These are phyloP conservation scores for Stachybotrys chartarum DNA, from an alignment of 2,329 filamentous ascomycete species.

Conservation along the genomic window DNA sequence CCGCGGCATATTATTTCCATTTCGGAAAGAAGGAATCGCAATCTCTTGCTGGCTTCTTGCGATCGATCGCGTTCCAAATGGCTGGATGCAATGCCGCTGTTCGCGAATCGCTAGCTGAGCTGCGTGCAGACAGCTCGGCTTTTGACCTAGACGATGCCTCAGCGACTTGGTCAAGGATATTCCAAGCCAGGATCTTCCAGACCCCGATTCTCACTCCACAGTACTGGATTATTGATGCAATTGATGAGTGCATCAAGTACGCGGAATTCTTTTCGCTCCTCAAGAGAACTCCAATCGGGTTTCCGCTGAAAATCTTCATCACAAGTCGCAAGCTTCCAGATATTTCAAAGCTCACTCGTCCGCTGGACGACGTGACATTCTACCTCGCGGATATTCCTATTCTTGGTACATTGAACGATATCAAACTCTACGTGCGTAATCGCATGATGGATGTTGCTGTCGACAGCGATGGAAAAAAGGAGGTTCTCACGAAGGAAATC, in stretches of 20 bases:
- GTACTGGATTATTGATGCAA: constrained; percentile 26
- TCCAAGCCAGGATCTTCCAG: constrained; percentile 21
- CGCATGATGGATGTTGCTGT: constrained; percentile 12
- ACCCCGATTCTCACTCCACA: constrained; percentile 11
- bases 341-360: constrained; percentile 6
- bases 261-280: constrained; percentile 16
- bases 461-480: constrained; percentile 1
- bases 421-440: constrained; percentile 14
- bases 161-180: constrained; percentile 24
- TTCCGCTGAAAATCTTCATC: constrained; percentile 18
- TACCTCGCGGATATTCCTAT: constrained; percentile 1
- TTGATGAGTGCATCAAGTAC: constrained; percentile 22
- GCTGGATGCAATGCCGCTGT: constrained; percentile 13
- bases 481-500: constrained; percentile 11
- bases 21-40: constrained; percentile 6
- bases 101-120: constrained; percentile 11
- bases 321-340: constrained; percentile 17
- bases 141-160: constrained; percentile 17
- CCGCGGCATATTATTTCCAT: constrained; percentile 12
- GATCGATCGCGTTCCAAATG: constrained; percentile 26
- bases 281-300: constrained; percentile 5
- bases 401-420: constrained; percentile 15
- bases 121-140: constrained; percentile 11
- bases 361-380: constrained; percentile 3
- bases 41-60: constrained; percentile 8